Evolutionary conservation across 2,329 filamentous ascomycete genomes (phyloP).

Genomic region (Aspergillus fumigatiaffinis): DNA sequence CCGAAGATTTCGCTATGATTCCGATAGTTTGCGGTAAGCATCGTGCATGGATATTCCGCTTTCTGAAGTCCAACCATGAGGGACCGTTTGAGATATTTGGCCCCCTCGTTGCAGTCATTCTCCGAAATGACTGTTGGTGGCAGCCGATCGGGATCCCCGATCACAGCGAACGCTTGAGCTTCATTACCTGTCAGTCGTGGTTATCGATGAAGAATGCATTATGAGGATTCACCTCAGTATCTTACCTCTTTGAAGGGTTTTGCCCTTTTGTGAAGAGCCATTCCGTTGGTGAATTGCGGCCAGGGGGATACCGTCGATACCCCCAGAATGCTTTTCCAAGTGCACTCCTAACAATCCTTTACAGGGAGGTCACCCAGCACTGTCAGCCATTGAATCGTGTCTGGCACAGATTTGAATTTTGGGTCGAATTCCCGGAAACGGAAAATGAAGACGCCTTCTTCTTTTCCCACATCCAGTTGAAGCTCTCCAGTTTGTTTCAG

Average conservation of each 20-base stretch:
- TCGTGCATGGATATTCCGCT: too few species aligned
- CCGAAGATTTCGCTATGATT: too few species aligned
- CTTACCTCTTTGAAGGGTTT: neutral
- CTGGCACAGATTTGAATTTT: neutral
- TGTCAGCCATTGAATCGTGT: neutral
- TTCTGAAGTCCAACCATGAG: slow-evolving; percentile 3
- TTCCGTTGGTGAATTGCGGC: neutral
- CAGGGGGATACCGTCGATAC: neutral
- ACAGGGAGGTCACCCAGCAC: neutral
- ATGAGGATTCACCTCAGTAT: neutral
- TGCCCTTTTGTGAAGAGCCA: neutral
- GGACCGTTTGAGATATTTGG: slow-evolving; percentile 3
- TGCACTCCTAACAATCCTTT: too few species aligned
- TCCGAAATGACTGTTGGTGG: slow-evolving; percentile 9
- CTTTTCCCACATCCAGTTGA: neutral
- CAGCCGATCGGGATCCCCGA: slow-evolving; percentile 11
- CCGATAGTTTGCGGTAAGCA: too few species aligned
- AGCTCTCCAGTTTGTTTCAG: neutral
- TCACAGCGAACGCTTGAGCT: too few species aligned
- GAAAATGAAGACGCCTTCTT: neutral
- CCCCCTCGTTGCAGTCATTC: slow-evolving; percentile 5
- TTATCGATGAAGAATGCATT: neutral
- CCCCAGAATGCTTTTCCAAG: neutral
- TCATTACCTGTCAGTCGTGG: neutral
- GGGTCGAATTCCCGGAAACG: neutral